Conservation (phyloP, 257 asterid species). For the Oldenlandia corymbosa region DNA sequence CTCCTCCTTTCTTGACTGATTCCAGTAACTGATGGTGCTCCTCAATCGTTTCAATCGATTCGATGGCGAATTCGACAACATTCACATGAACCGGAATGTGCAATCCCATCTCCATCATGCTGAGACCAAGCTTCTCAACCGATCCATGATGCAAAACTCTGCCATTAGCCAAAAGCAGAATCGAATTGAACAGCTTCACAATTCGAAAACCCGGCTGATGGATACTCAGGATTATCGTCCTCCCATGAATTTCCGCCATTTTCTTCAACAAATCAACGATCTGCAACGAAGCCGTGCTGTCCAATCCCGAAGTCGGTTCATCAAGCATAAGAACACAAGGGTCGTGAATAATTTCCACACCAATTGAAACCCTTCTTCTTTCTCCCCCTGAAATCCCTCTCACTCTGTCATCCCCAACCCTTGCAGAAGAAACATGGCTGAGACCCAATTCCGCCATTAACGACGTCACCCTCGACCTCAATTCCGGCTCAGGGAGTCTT, state of each 20-base stretch:
- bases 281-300: slow-evolving; percentile 75
- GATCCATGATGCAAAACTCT: slow-evolving; percentile 75
- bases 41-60: slow-evolving; percentile 60
- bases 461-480: slow-evolving; percentile 36
- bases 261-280: slow-evolving; percentile 63
- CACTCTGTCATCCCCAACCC: slow-evolving; percentile 70
- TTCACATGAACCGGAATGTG: slow-evolving; percentile 61
- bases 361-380: slow-evolving; percentile 84
- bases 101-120: slow-evolving; percentile 54
- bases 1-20: slow-evolving; percentile 13
- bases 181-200: slow-evolving; percentile 54
- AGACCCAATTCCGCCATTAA: slow-evolving; percentile 74
- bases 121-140: slow-evolving; percentile 50
- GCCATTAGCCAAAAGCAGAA: slow-evolving; percentile 70
- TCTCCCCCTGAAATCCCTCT: slow-evolving; percentile 96
- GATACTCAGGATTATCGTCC: slow-evolving; percentile 71
- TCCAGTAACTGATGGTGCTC: slow-evolving; percentile 20
- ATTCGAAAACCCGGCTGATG: slow-evolving; percentile 89
- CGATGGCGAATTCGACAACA: slow-evolving; percentile 74
- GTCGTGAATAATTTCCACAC: slow-evolving; percentile 77
- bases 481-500: slow-evolving; percentile 37
- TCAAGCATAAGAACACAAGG: slow-evolving; percentile 78
- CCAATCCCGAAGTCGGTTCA: slow-evolving; percentile 94
- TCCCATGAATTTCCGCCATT: slow-evolving; percentile 68
- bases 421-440: slow-evolving; percentile 43